Evolutionary conservation across 1,284 basidiomycete species (phyloP).

Genomic region (Sphaerobolus stellatus): DNA sequence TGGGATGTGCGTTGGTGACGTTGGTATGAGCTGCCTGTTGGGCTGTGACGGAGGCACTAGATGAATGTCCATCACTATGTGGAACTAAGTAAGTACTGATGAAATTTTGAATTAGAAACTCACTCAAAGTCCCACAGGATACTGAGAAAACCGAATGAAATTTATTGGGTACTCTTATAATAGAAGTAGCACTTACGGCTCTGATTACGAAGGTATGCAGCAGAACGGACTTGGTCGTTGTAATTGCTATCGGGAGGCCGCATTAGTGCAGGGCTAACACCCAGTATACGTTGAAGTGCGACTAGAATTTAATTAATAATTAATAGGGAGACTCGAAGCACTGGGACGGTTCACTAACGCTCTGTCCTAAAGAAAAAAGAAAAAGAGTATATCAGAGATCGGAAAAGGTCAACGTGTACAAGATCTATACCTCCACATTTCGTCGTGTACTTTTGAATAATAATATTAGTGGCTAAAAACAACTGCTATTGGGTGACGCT

Average conservation of each 20-base stretch:
- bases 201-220: slow-evolving; percentile 32
- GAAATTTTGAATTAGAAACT: slow-evolving; percentile 4
- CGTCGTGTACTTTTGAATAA: slow-evolving; percentile 10
- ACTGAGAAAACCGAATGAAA: too few relatives aligned
- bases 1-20: slow-evolving; percentile 32
- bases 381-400: background rate
- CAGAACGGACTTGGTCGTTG: slow-evolving; percentile 44
- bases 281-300: slow-evolving; percentile 18
- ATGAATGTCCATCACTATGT: slow-evolving; percentile 31
- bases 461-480: too few relatives aligned
- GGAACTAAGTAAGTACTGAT: slow-evolving; percentile 20
- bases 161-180: too few relatives aligned
- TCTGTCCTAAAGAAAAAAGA: background rate
- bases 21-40: slow-evolving; percentile 33
- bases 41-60: slow-evolving; percentile 32
- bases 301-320: background rate
- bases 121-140: slow-evolving; percentile 44
- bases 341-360: too few relatives aligned
- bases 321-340: background rate
- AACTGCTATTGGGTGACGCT: background rate
- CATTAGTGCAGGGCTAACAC: slow-evolving; percentile 19
- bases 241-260: slow-evolving; percentile 36
- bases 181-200: too few relatives aligned
- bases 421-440: slow-evolving; percentile 8
- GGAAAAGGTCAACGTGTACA: background rate